Evolutionary conservation across 208 protist genomes (phyloP).

Genomic region (Leishmania guyanensis): DNA sequence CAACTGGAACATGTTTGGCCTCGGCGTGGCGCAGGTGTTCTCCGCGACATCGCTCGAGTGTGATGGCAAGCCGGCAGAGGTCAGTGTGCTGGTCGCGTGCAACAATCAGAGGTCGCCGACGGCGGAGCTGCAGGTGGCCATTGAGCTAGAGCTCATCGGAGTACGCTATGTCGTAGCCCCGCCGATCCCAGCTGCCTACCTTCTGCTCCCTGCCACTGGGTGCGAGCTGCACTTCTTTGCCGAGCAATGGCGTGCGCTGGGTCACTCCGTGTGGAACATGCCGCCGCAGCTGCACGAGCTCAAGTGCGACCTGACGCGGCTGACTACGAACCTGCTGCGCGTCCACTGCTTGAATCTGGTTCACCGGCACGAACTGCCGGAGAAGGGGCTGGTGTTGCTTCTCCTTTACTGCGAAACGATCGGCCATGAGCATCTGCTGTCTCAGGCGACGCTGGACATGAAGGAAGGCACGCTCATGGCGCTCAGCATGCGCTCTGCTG

Average conservation of each 20-base stretch:
- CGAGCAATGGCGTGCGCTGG: slow-evolving; percentile 29
- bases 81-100: slow-evolving; percentile 37
- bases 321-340: slow-evolving; percentile 52
- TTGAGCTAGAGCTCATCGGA: slow-evolving; percentile 56
- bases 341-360: slow-evolving; percentile 63
- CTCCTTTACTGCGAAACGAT: slow-evolving; percentile 65
- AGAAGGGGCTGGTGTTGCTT: slow-evolving; percentile 21
- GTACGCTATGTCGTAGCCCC: slow-evolving; percentile 64
- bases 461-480: slow-evolving; percentile 33
- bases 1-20: slow-evolving; percentile 68
- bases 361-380: slow-evolving; percentile 32
- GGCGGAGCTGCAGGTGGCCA: slow-evolving; percentile 46
- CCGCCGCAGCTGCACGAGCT: slow-evolving; percentile 31
- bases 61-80: slow-evolving; percentile 35
- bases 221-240: slow-evolving; percentile 32
- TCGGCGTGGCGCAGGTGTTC: slow-evolving; percentile 64
- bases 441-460: slow-evolving; percentile 38
- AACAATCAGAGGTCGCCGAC: slow-evolving; percentile 52
- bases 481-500: slow-evolving; percentile 40
- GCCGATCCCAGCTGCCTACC: slow-evolving; percentile 45
- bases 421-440: slow-evolving; percentile 33
- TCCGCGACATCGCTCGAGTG: slow-evolving; percentile 37
- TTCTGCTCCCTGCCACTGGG: slow-evolving; percentile 61
- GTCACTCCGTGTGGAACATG: slow-evolving; percentile 44
- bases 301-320: slow-evolving; percentile 21